phyloP scores from a whole-genome alignment of 352 stramenopile species.

The Globisporangium middletonii region DNA sequence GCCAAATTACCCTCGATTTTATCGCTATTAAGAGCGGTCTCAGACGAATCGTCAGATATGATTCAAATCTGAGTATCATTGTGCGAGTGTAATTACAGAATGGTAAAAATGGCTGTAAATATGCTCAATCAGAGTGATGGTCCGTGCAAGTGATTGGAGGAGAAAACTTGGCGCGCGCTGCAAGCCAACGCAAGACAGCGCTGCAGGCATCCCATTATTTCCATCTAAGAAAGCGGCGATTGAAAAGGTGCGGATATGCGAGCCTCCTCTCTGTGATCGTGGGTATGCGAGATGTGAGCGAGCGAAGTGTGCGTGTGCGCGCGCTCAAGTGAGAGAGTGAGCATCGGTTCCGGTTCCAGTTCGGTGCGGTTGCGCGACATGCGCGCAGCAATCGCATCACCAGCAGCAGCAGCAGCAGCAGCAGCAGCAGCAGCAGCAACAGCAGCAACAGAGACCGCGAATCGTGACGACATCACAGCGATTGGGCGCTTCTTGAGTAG shows the following conservation, averaged over 20 bases:
- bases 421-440: neutral
- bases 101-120: neutral
- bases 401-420: too few relatives aligned
- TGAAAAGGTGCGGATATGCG: conserved; percentile 27
- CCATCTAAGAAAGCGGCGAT: conserved; percentile 75
- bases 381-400: neutral
- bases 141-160: conserved; percentile 69
- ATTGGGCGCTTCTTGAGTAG: neutral
- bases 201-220: conserved; percentile 73
- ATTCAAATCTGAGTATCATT: neutral
- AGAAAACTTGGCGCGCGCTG: conserved; percentile 28
- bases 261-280: neutral
- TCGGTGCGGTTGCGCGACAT: too few relatives aligned
- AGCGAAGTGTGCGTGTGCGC: neutral
- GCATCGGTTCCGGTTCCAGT: too few relatives aligned
- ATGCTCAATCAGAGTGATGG: conserved; percentile 30
- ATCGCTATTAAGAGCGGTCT: too few relatives aligned
- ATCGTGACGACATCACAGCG: neutral
- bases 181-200: conserved; percentile 1
- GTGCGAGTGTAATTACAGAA: conserved; percentile 13
- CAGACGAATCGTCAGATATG: too few relatives aligned
- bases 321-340: too few relatives aligned
- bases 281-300: neutral
- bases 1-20: too few relatives aligned
- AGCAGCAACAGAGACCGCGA: too few relatives aligned